phyloP scores from a whole-genome alignment of 352 stramenopile genomes.

The Blastocystis sp. region DNA sequence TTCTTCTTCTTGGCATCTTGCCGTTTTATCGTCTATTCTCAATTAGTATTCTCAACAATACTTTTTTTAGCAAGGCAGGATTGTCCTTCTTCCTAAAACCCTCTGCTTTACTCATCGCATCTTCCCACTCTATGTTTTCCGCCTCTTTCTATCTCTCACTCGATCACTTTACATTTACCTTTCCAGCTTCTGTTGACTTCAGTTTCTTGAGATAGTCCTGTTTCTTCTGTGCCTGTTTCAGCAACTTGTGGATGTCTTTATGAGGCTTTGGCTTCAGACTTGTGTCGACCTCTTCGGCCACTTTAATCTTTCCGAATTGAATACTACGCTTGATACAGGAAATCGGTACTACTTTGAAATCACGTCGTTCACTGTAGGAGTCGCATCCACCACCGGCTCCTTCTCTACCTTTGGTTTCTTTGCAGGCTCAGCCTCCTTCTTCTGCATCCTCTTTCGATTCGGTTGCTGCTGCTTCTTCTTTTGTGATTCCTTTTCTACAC shows the following conservation, averaged over 20 bases:
- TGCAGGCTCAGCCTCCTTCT: not conserved
- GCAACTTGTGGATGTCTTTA: conserved; percentile 57
- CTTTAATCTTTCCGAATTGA: conserved; percentile 47
- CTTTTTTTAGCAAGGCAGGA: conserved; percentile 40
- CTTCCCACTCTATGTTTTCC: not conserved
- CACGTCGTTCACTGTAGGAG: conserved; percentile 10
- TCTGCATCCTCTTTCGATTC: not conserved
- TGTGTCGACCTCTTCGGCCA: conserved; percentile 3
- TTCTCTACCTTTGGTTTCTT: not conserved
- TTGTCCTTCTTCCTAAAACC: conserved; percentile 51
- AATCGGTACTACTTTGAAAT: conserved; percentile 17
- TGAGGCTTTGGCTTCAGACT: conserved; percentile 16
- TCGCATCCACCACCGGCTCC: not conserved
- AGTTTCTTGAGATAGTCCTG: conserved; percentile 53
- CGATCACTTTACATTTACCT: not conserved
- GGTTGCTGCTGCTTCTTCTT: conserved; percentile 4
- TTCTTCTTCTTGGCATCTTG: conserved; percentile 60
- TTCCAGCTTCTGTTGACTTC: conserved; percentile 18
- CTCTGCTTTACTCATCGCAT: conserved; percentile 10
- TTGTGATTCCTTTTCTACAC: not conserved
- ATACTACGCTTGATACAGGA: not conserved
- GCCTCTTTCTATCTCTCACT: conserved; percentile 23
- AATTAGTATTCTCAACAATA: not conserved
- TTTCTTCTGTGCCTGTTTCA: conserved; percentile 51
- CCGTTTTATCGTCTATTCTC: conserved; percentile 44